phyloP scores from a whole-genome alignment of 2,329 filamentous ascomycete genomes.

The Aspergillus persii region DNA sequence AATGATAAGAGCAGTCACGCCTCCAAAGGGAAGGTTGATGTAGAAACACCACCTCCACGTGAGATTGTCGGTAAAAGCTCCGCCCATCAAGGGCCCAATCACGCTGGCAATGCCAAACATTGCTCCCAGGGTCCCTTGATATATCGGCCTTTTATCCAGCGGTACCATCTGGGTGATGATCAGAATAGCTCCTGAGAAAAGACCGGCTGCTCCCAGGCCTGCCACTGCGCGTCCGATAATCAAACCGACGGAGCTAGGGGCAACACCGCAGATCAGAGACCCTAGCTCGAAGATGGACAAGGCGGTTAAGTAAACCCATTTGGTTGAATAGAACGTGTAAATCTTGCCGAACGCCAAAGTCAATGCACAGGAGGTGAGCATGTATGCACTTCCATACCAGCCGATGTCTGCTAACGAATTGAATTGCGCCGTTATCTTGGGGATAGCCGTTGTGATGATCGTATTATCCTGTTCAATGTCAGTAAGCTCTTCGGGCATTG shows the following conservation, averaged over 20 bases:
- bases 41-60: slow-evolving; percentile 48
- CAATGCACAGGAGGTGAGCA: slow-evolving; percentile 44
- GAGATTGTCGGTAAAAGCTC: slow-evolving; percentile 43
- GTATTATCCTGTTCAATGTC: slow-evolving; percentile 37
- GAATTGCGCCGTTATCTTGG: slow-evolving; percentile 49
- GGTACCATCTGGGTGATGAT: slow-evolving; percentile 42
- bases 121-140: slow-evolving; percentile 40
- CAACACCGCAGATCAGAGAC: slow-evolving; percentile 38
- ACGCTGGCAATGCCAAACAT: slow-evolving; percentile 46
- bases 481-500: neutral
- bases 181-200: slow-evolving; percentile 40
- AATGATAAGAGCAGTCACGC: slow-evolving; percentile 32
- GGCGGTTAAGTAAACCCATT: slow-evolving; percentile 42
- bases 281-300: slow-evolving; percentile 45
- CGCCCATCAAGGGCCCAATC: slow-evolving; percentile 45
- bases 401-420: slow-evolving; percentile 47
- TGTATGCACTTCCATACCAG: slow-evolving; percentile 49
- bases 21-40: slow-evolving; percentile 40
- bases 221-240: slow-evolving; percentile 45
- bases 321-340: slow-evolving; percentile 44
- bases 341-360: slow-evolving; percentile 45
- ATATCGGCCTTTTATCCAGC: slow-evolving; percentile 40
- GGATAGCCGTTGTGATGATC: slow-evolving; percentile 49
- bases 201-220: slow-evolving; percentile 38
- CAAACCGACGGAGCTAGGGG: slow-evolving; percentile 37